phyloP scores from a whole-genome alignment of 2,329 filamentous ascomycete species.

The Botrytis sinoallii region DNA sequence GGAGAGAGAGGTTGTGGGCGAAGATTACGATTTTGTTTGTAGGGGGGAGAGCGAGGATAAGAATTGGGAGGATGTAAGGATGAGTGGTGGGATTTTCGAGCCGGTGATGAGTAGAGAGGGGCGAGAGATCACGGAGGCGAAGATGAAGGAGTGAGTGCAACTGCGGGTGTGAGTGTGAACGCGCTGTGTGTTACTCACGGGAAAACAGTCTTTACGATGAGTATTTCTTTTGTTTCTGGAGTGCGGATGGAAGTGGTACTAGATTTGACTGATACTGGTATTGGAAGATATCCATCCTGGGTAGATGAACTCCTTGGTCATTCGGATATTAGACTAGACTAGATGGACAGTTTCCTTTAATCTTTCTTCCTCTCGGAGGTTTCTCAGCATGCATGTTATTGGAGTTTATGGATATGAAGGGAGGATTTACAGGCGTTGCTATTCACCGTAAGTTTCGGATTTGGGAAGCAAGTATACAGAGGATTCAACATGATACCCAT shows the following conservation, averaged over 20 bases:
- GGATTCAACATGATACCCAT: neutral
- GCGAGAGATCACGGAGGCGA: neutral
- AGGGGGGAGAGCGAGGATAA: neutral
- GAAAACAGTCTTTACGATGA: neutral
- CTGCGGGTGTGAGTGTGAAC: neutral
- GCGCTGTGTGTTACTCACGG: neutral
- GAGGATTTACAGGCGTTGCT: neutral
- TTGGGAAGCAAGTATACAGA: neutral
- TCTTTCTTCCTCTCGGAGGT: neutral
- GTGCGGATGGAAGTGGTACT: neutral
- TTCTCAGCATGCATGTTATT: neutral
- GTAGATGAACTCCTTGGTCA: neutral
- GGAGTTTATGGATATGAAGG: neutral
- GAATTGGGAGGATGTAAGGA: neutral
- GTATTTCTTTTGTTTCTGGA: neutral
- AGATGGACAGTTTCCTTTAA: neutral
- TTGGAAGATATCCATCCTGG: neutral
- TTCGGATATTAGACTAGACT: neutral
- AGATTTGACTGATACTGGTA: neutral
- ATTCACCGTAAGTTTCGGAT: neutral
- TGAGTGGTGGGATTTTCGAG: neutral
- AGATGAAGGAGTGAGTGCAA: neutral
- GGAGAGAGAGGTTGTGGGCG: too few relatives aligned
- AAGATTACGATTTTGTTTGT: conserved; percentile 1
- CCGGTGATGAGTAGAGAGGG: neutral